Evolutionary conservation across 208 protist species (phyloP), one percentile per base, ranked within the genome.

Genomic region (Leishmania tropica): DNA sequence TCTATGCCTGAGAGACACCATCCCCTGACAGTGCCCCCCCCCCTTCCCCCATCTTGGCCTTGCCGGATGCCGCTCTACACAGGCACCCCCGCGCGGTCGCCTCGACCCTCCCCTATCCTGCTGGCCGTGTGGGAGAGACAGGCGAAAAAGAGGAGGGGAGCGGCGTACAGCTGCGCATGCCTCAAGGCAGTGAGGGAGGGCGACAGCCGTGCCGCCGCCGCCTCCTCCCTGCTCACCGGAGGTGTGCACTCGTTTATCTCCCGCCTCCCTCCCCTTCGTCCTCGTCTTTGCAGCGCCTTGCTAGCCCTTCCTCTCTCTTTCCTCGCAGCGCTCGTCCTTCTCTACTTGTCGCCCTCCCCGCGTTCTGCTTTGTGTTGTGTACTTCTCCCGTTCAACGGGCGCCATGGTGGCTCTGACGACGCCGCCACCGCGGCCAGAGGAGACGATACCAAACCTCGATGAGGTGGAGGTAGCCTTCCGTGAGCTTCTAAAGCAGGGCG

Each of bases 381-480:
- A 6, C 62, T 42, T 35, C 17, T 37, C 62, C 31, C 40, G 62
- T 3, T 68, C 28, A 45, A 31, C 54, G 35, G 54, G 37, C 15
- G 54, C 35, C 40, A 65, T 77, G 74, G 28, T 67, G 74, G 48
- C 54, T 8, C 35, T 28, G 54, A 48, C 15, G 51, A 37, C 54
- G 5, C 47, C 54, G 72, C n/a, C 56, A 24, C 62, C 71, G 8
- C 73, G 28, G 21, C 83, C 77, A 48, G 73, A 79, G 45, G 31
- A n/a, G 21, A 6, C 45, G 3, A 35, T 82, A 3, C 83, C 83
- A 10, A 79, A 42, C 31, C 56, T 85, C 40, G 64, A 89, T n/a
- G 86, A 84, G n/a, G 83, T 89, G 54, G 79, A 85, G 7, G n/a
- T 28, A 37, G 68, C 73, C 54, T 86, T 86, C 68, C 37, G 76